These are phyloP conservation scores for Candida methanosorbosa DNA, from an alignment of 805 yeast genomes.

Conservation along the genomic window DNA sequence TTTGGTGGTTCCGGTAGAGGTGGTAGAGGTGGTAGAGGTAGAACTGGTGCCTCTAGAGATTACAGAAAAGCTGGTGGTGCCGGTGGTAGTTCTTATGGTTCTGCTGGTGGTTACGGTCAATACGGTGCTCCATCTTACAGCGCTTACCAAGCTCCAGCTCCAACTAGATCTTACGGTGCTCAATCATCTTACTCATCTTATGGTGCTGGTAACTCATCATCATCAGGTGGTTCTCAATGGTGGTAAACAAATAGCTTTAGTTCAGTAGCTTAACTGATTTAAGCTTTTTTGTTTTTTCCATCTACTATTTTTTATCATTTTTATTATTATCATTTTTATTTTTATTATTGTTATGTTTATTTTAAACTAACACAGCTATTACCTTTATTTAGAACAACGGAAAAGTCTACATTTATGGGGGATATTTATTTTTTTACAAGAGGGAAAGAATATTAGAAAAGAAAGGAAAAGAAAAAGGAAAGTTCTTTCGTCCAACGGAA, in stretches of 20 bases:
- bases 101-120: conserved; percentile 26
- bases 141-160: conserved; percentile 13
- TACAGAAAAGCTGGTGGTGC: conserved; percentile 35
- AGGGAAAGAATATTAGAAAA: too few relatives aligned
- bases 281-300: neutral
- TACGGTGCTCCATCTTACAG: conserved; percentile 20
- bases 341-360: neutral
- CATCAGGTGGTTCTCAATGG: conserved; percentile 22
- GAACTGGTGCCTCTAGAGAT: conserved; percentile 28
- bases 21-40: conserved; percentile 47
- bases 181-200: conserved; percentile 9
- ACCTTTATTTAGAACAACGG: conserved; percentile 1
- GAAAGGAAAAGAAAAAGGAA: too few relatives aligned
- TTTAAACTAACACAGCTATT: neutral
- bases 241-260: conserved; percentile 14
- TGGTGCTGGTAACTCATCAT: conserved; percentile 13
- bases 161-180: neutral
- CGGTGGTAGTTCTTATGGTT: conserved; percentile 27
- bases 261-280: too few relatives aligned
- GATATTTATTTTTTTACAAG: too few relatives aligned
- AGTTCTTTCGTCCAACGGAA: too few relatives aligned
- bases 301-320: neutral
- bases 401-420: too few relatives aligned
- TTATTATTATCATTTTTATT: neutral
- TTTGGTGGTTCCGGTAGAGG: conserved; percentile 44